Conservation (phyloP, 2,329 filamentous ascomycete genomes). For the Aspergillus sp. region DNA sequence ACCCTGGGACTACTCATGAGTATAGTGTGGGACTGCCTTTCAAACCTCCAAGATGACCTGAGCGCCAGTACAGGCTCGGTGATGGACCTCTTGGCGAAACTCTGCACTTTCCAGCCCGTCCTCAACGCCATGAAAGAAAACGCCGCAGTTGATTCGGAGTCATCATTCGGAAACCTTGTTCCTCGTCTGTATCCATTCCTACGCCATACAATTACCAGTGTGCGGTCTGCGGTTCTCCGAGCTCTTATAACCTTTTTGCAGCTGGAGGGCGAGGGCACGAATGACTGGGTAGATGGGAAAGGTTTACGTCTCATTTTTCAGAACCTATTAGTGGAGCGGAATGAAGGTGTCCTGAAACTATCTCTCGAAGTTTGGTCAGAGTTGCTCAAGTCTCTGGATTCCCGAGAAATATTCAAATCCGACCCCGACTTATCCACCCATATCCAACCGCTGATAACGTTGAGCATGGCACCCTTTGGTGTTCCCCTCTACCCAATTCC, state of each 20-base stretch:
- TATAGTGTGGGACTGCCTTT: constrained; percentile 96
- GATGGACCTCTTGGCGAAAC: constrained; percentile 94
- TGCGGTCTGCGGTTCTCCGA: constrained; percentile 88
- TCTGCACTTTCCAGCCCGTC: constrained; percentile 92
- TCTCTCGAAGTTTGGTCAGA: constrained; percentile 87
- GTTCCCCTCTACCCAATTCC: constrained; percentile 86
- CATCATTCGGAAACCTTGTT: constrained; percentile 89
- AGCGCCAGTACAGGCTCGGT: constrained; percentile 97
- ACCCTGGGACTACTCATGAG: constrained; percentile 81
- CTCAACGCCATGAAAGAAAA: constrained; percentile 91
- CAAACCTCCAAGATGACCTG: constrained; percentile 93
- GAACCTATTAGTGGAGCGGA: constrained; percentile 90
- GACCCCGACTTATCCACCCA: constrained; percentile 72
- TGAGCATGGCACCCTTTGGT: constrained; percentile 88
- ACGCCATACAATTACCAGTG: constrained; percentile 93
- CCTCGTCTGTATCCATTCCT: constrained; percentile 94
- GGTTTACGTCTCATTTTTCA: constrained; percentile 89
- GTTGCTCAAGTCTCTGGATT: constrained; percentile 67
- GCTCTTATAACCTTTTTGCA: constrained; percentile 90
- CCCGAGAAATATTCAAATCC: constrained; percentile 62
- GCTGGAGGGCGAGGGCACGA: constrained; percentile 74
- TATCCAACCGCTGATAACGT: constrained; percentile 75
- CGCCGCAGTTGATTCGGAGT: constrained; percentile 75
- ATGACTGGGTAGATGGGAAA: constrained; percentile 89
- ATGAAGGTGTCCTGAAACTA: constrained; percentile 75